Evolutionary conservation across 2,329 filamentous ascomycete genomes (phyloP).

Genomic region (Sporothrix globosa): DNA sequence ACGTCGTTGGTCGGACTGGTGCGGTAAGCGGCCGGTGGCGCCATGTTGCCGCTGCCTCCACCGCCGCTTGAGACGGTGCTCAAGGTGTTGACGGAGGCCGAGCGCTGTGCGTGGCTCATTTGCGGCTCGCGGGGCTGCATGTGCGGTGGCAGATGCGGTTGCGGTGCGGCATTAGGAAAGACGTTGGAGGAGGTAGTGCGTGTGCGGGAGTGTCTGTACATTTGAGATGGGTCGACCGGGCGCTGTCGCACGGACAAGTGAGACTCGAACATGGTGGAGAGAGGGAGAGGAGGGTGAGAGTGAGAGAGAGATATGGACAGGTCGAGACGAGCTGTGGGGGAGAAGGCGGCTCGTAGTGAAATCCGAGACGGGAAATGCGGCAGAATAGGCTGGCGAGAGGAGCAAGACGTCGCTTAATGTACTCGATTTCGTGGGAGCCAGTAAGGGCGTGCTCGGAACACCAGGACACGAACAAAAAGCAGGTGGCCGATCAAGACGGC

Average conservation of each 20-base stretch:
- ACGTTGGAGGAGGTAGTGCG: constrained; percentile 61
- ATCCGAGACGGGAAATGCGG: constrained; percentile 19
- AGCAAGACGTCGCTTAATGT: constrained; percentile 15
- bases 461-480: constrained; percentile 7
- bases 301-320: background rate
- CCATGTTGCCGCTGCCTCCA: constrained; percentile 37
- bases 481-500: constrained; percentile 7
- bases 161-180: constrained; percentile 47
- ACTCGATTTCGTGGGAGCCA: background rate
- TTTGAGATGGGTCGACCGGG: constrained; percentile 39
- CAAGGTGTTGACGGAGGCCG: constrained; percentile 69
- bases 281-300: background rate
- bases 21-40: constrained; percentile 60
- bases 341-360: background rate
- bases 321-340: background rate
- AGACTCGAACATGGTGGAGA: constrained; percentile 41
- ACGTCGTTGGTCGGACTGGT: constrained; percentile 61
- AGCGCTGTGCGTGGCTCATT: constrained; percentile 54
- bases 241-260: constrained; percentile 42
- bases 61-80: constrained; percentile 66
- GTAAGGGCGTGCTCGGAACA: too few relatives aligned
- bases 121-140: constrained; percentile 44
- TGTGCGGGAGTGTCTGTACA: constrained; percentile 59
- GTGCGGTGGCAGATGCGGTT: constrained; percentile 40
- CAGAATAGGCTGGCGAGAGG: constrained; percentile 4